phyloP scores from a whole-genome alignment of 179 eudicot genomes.

The Heliamphora pulchella region DNA sequence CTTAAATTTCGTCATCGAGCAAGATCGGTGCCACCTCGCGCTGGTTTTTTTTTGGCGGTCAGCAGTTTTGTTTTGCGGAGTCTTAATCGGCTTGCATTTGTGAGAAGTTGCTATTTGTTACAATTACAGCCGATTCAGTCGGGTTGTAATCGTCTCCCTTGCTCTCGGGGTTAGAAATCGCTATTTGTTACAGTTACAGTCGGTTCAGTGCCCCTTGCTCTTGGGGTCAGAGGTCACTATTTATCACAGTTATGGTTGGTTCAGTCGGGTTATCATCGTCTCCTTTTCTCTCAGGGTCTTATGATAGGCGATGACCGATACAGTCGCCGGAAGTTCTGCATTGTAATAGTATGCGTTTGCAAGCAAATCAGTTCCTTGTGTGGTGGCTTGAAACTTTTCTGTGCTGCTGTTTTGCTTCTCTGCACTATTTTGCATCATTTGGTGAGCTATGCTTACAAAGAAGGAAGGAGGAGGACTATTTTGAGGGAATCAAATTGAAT shows the following conservation, averaged over 20 bases:
- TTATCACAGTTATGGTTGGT: not conserved
- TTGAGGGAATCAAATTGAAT: not conserved
- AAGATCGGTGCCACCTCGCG: no score
- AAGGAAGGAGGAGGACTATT: not conserved
- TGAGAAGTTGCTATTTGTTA: not conserved
- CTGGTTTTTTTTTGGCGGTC: not conserved
- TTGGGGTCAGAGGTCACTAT: not conserved
- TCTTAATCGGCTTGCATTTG: constrained; percentile 3
- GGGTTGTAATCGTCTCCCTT: not conserved
- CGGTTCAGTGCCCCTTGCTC: not conserved
- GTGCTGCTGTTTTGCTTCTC: not conserved
- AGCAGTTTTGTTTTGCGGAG: not conserved
- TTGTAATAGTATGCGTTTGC: not conserved
- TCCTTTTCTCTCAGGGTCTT: not conserved
- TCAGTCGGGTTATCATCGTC: not conserved
- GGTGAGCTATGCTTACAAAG: not conserved
- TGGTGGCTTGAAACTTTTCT: no score
- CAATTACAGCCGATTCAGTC: not conserved
- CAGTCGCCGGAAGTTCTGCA: no score
- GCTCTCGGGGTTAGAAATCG: not conserved
- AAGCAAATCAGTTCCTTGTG: no score
- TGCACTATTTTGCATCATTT: not conserved
- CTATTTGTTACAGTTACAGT: not conserved
- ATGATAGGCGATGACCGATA: no score
- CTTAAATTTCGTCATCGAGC: not conserved